Evolutionary conservation across 306 rosid genomes (phyloP).

Genomic region (Corylus heterophylla): DNA sequence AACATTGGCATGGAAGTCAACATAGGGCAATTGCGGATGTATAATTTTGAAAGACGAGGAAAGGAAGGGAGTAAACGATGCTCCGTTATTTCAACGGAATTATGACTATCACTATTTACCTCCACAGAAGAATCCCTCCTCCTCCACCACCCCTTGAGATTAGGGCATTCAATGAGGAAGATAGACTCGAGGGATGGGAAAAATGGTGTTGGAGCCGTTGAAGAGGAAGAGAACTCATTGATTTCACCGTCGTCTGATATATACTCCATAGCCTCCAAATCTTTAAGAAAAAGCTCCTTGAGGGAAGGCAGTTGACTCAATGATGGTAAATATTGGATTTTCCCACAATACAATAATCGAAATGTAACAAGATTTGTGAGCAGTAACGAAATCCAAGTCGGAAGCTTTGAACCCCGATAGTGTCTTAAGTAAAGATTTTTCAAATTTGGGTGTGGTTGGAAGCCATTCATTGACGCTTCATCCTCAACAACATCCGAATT

Average conservation of each 20-base stretch:
- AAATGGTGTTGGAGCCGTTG: not conserved
- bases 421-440: not conserved
- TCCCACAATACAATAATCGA: not conserved
- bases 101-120: too few species aligned
- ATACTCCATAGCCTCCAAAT: slow-evolving; percentile 6
- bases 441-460: not conserved
- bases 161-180: not conserved
- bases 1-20: not conserved
- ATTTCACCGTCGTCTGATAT: not conserved
- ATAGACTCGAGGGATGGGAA: slow-evolving; percentile 8
- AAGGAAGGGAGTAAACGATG: not conserved
- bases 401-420: not conserved
- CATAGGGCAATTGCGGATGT: fast-evolving
- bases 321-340: not conserved
- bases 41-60: not conserved
- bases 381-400: not conserved
- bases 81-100: too few species aligned
- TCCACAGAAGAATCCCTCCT: not conserved
- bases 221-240: not conserved
- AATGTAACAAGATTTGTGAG: slow-evolving; percentile 7
- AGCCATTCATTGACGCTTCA: not conserved
- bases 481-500: fast-evolving
- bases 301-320: slow-evolving; percentile 3
- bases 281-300: slow-evolving; percentile 5
- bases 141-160: slow-evolving; percentile 33